Base-by-base conservation (phyloP, 306 rosid genomes). In the Datisca glomerata region DNA sequence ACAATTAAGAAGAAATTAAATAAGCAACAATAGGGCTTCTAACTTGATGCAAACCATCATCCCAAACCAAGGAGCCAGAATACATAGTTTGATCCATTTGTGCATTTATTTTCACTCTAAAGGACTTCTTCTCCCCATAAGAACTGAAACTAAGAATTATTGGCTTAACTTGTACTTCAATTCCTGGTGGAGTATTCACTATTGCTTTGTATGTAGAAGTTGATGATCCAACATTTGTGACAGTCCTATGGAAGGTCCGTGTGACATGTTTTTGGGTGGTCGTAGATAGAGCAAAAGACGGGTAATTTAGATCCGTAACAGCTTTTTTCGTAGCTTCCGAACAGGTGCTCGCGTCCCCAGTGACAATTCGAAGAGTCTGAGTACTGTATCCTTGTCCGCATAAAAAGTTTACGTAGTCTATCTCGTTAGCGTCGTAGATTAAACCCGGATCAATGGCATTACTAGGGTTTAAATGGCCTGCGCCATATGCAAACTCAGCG, bases 221-320 rank as follows among this genome's bases (percentile, higher is more conserved):
- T 16, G 67, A 13, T 16, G 49, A 29, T 14, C 73, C 84, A 1
- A 76, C 84, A 33, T 67, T 76, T 29, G 65, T 71, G n/a, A 71
- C 60, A 0, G 57, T 76, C 55, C 79, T 42, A 31, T 52, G 59
- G 47, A 60, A 76, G 15, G 46, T 18, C 2, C 50, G 61, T 43
- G 31, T 57, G 16, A 64, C 3, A 15, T 23, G n/a, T 6, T 45
- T 47, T 3, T 16, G 46, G 14, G 42, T 15, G 3, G 25, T 15
- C 7, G 12, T 22, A 3, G 15, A 18, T 11, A 71, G 33, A 2
- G 76, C 64, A 31, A 73, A 55, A 2, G 81, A 61, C 39, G 85
- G 93, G n/a, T 72, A 68, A 20, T 72, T 80, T 4, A 80, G 12
- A 21, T 73, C 60, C 6, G 35, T 25, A 2, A 13, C 59, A 22